A percentile compares a stretch with the other conserved stretches of the same genome.
These are phyloP conservation scores for Suillus luteus DNA, from an alignment of 768 basidiomycete genomes.

Conservation along the genomic window DNA sequence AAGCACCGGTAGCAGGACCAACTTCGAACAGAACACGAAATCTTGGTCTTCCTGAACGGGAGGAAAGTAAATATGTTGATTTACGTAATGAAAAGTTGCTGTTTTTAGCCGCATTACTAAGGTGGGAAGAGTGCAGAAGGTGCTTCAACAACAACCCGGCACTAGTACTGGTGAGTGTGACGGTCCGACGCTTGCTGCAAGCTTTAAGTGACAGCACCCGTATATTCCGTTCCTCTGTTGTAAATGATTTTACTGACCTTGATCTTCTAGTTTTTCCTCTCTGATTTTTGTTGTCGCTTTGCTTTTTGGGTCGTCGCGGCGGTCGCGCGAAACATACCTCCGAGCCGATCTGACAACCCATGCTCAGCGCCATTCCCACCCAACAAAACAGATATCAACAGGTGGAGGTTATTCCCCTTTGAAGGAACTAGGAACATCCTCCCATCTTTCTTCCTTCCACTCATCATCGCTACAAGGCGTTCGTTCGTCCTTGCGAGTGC, in stretches of 20 bases:
- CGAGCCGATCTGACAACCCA: slow-evolving; percentile 16
- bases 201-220: slow-evolving; percentile 7
- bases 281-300: neutral
- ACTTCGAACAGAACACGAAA: too few relatives aligned
- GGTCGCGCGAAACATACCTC: slow-evolving; percentile 14
- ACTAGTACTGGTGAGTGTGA: neutral
- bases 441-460: slow-evolving; percentile 9
- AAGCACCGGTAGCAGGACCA: neutral
- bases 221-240: slow-evolving; percentile 2
- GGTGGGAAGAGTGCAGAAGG: slow-evolving; percentile 3
- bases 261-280: neutral
- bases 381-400: slow-evolving; percentile 26
- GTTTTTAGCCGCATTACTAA: neutral
- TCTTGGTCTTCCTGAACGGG: too few relatives aligned
- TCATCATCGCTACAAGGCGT: neutral
- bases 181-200: neutral
- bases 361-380: slow-evolving; percentile 18
- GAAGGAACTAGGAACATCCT: slow-evolving; percentile 4
- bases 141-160: neutral
- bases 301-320: slow-evolving; percentile 2
- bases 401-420: slow-evolving; percentile 9
- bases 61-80: too few relatives aligned
- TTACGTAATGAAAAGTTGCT: neutral
- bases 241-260: neutral
- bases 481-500: slow-evolving; percentile 7